Percentiles rank a stretch among this genome's conserved stretches.
These are phyloP conservation scores for Isabelozyma rhagii DNA, from an alignment of 805 yeast species.

Conservation along the genomic window DNA sequence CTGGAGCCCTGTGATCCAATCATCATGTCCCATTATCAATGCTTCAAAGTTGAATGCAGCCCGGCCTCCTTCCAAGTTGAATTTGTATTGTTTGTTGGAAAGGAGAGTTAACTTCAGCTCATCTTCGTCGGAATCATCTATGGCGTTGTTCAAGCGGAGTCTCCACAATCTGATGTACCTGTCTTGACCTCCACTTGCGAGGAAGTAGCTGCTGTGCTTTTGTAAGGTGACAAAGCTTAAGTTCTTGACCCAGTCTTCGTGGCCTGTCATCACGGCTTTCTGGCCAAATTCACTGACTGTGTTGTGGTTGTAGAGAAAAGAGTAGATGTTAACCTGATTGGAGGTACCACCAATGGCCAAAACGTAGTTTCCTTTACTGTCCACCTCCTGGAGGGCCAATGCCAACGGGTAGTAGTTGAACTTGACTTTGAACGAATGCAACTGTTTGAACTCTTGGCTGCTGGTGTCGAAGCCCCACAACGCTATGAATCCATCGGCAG, in stretches of 20 bases:
- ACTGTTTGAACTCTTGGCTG: constrained; percentile 13
- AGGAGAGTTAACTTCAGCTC: constrained; percentile 49
- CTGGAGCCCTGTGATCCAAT: constrained; percentile 83
- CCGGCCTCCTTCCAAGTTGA: constrained; percentile 35
- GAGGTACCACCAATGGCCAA: constrained; percentile 76
- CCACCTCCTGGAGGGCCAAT: constrained; percentile 32
- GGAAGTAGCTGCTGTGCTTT: constrained; percentile 49
- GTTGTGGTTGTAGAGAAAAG: constrained; percentile 29
- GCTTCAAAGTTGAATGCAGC: constrained; percentile 83
- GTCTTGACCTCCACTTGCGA: constrained; percentile 93
- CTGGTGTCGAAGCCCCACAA: constrained; percentile 44
- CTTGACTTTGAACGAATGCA: constrained; percentile 32
- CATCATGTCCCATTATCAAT: constrained; percentile 95
- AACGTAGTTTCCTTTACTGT: constrained; percentile 32
- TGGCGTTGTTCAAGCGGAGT: constrained; percentile 50
- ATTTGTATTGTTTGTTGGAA: constrained; percentile 71
- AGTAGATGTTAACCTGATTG: constrained; percentile 49
- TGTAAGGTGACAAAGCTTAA: constrained; percentile 54
- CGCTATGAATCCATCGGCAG: constrained; percentile 56
- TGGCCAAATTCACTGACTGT: constrained; percentile 21
- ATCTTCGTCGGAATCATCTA: constrained; percentile 59
- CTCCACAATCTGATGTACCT: constrained; percentile 90
- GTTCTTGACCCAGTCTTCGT: constrained; percentile 93
- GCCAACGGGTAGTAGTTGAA: constrained; percentile 44
- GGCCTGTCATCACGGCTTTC: constrained; percentile 71